A percentile compares a stretch with the other conserved stretches of the same genome.
These are phyloP conservation scores for Fusarium vanettenii DNA, from an alignment of 2,329 filamentous ascomycete species.

Conservation along the genomic window DNA sequence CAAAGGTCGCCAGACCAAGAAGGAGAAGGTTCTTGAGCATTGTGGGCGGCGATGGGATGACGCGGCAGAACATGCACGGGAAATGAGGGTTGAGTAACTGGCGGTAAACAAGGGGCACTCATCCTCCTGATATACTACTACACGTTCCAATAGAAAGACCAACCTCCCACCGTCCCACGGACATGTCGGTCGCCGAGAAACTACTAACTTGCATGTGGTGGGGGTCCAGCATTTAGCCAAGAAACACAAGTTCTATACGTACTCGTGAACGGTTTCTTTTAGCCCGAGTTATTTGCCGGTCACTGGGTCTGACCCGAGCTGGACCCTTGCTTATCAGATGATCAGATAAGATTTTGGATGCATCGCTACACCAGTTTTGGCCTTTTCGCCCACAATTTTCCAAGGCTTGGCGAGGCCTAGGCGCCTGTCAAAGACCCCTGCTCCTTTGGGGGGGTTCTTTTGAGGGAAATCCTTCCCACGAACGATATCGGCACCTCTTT, in stretches of 20 bases:
- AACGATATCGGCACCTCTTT: conserved; percentile 13
- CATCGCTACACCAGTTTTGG: conserved; percentile 21
- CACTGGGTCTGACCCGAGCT: neutral
- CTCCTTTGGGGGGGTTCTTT: neutral
- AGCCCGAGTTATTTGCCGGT: neutral
- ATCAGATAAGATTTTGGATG: conserved; percentile 42
- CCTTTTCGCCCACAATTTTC: neutral
- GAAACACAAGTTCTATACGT: neutral
- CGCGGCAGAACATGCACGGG: neutral
- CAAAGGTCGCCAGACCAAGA: conserved; percentile 17
- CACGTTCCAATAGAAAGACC: neutral
- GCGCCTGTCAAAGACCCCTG: neutral
- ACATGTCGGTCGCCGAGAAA: conserved; percentile 13
- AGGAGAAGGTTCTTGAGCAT: conserved; percentile 28
- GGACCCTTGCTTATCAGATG: conserved; percentile 37
- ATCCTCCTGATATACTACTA: conserved; percentile 24
- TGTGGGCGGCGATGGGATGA: neutral
- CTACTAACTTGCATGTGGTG: neutral
- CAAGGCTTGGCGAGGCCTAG: neutral
- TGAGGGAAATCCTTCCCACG: neutral
- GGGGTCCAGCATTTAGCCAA: neutral
- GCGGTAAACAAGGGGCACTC: conserved; percentile 8
- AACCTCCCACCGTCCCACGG: neutral
- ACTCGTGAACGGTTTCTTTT: neutral
- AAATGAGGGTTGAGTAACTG: neutral